These are phyloP conservation scores for Eimeria tenella DNA, from an alignment of 169 alveolate species.

Conservation along the genomic window DNA sequence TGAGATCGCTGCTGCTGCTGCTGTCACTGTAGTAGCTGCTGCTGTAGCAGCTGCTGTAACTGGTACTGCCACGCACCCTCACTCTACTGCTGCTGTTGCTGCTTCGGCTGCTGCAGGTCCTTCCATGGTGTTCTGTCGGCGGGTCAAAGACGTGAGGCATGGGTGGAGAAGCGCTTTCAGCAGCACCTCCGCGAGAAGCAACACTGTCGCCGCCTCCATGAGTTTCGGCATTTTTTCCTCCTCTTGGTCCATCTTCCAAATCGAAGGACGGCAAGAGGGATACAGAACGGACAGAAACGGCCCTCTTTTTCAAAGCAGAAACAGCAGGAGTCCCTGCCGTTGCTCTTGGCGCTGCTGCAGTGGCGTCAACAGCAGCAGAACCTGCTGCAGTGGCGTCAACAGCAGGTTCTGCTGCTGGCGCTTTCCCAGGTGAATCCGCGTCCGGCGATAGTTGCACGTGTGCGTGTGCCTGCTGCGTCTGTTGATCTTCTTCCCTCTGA, in stretches of 20 bases:
- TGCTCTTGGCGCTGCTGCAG: background rate
- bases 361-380: background rate
- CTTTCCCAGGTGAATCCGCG: background rate
- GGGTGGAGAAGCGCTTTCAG: background rate
- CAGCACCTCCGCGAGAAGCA: background rate
- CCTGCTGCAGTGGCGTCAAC: background rate
- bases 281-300: background rate
- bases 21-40: conserved; percentile 44
- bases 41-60: conserved; percentile 21
- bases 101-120: conserved; percentile 9
- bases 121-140: background rate
- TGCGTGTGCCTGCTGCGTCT: too few species aligned
- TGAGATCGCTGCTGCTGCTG: conserved; percentile 43
- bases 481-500: background rate
- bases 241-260: background rate
- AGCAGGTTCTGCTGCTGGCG: background rate
- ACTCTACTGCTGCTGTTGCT: background rate
- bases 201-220: background rate
- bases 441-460: background rate
- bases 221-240: background rate
- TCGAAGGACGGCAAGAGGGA: background rate
- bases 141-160: background rate
- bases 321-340: background rate
- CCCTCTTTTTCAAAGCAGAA: background rate
- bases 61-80: background rate